A percentile compares a stretch with the other conserved stretches of the same genome.
Evolutionary conservation across 2,329 filamentous ascomycete genomes (phyloP).

Genomic region (Fonsecaea pugnacius): DNA sequence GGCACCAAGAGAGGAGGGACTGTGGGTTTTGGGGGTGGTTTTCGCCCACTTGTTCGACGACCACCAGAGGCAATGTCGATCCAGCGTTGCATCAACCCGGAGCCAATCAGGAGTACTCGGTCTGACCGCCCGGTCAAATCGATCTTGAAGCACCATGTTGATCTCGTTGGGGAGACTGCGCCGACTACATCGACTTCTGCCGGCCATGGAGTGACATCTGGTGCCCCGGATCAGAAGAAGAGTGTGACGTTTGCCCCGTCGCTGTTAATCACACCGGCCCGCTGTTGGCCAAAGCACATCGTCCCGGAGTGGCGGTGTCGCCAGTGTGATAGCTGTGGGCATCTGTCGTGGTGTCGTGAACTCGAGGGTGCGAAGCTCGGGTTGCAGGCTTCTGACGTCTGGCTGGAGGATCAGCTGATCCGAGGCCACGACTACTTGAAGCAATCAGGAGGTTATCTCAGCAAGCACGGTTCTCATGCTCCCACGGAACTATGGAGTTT

Average conservation of each 20-base stretch:
- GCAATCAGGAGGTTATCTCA: conserved; percentile 19
- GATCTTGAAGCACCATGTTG: conserved; percentile 28
- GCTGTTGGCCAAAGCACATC: conserved; percentile 9
- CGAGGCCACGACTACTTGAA: conserved; percentile 27
- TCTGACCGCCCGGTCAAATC: conserved; percentile 14
- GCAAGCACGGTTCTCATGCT: conserved; percentile 5
- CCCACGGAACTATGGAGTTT: conserved; percentile 2
- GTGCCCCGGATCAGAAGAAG: conserved; percentile 19
- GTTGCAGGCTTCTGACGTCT: conserved; percentile 10
- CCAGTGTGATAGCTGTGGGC: conserved; percentile 13
- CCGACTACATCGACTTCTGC: conserved; percentile 10
- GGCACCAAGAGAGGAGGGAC: conserved; percentile 12
- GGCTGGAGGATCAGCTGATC: conserved; percentile 22
- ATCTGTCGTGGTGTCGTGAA: conserved; percentile 12
- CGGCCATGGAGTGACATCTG: conserved; percentile 20
- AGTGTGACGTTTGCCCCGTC: conserved; percentile 18
- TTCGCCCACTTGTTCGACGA: neutral
- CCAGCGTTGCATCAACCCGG: conserved; percentile 22
- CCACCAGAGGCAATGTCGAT: conserved; percentile 14
- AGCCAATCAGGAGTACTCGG: conserved; percentile 28
- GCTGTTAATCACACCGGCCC: conserved; percentile 10
- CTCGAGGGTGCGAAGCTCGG: neutral
- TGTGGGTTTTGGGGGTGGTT: neutral
- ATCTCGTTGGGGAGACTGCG: conserved; percentile 18
- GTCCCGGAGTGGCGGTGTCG: conserved; percentile 4